Conservation (phyloP, 2,329 filamentous ascomycete genomes). For the Tolypocladium endophyticum region DNA sequence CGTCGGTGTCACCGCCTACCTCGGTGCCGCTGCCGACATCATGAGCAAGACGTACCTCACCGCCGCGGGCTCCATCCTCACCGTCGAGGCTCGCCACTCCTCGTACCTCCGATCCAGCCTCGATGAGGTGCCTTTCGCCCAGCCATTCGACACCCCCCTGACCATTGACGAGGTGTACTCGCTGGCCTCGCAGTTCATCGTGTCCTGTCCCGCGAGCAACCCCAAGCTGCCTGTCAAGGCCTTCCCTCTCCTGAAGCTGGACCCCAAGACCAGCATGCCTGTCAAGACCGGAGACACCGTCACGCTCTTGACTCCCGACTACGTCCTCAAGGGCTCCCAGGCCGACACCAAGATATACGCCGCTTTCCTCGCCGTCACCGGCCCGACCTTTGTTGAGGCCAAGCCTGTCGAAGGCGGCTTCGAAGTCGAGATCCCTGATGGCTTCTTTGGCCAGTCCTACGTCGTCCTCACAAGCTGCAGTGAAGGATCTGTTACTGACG, state of each 20-base stretch:
- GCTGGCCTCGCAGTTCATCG: background rate
- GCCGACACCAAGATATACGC: background rate
- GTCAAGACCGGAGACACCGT: background rate
- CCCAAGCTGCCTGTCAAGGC: background rate
- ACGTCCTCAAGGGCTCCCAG: background rate
- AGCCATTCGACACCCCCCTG: background rate
- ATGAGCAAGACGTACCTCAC: background rate
- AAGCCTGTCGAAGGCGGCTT: conserved; percentile 2
- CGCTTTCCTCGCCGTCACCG: background rate
- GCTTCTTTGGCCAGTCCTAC: conserved; percentile 21
- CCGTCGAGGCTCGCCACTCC: background rate
- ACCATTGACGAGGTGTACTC: background rate
- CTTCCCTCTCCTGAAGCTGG: background rate
- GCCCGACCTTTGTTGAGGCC: conserved; percentile 3
- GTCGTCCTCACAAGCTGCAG: conserved; percentile 21
- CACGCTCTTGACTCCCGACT: background rate
- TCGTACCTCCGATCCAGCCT: background rate
- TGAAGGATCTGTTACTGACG: conserved; percentile 18
- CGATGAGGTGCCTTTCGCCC: background rate
- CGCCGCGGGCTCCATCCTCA: background rate
- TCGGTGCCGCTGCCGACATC: background rate
- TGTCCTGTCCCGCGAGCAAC: background rate
- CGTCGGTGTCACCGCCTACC: background rate
- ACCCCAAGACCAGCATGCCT: background rate
- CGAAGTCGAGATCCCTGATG: conserved; percentile 8